A percentile compares a stretch with the other conserved stretches of the same genome.
phyloP scores from a whole-genome alignment of 2,329 filamentous ascomycete species.

The Talaromyces sp. region DNA sequence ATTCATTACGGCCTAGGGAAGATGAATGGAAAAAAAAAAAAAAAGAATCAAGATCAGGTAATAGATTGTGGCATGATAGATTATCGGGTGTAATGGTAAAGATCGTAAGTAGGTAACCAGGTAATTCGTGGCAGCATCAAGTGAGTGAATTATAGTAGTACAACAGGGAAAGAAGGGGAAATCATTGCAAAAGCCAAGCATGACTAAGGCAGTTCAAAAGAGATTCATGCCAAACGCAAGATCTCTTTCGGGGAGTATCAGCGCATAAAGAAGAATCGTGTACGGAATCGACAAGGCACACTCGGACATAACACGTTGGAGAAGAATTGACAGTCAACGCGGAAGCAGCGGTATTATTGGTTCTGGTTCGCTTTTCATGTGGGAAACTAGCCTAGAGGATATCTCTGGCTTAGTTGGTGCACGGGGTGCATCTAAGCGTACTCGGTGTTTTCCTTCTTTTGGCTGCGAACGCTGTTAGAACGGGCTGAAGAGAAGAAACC shows the following conservation, averaged over 20 bases:
- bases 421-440: slow-evolving; percentile 23
- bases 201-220: slow-evolving; percentile 9
- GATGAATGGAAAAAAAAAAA: not conserved
- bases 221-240: slow-evolving; percentile 6
- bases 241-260: slow-evolving; percentile 17
- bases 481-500: slow-evolving; percentile 41
- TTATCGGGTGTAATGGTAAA: slow-evolving; percentile 14
- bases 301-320: not conserved
- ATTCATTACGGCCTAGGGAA: slow-evolving; percentile 5
- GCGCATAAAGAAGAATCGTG: slow-evolving; percentile 10
- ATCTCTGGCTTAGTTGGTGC: not conserved
- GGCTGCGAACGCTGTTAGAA: slow-evolving; percentile 30
- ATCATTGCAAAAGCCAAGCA: slow-evolving; percentile 5
- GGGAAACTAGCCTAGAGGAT: not conserved
- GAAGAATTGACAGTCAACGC: not conserved
- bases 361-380: not conserved
- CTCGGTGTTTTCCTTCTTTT: slow-evolving; percentile 27
- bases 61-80: not conserved
- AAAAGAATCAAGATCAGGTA: not conserved
- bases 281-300: not conserved
- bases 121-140: slow-evolving; percentile 25
- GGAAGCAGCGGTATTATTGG: not conserved
- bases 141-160: slow-evolving; percentile 14
- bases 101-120: slow-evolving; percentile 19
- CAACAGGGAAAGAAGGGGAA: slow-evolving; percentile 1